A percentile compares a stretch with the other conserved stretches of the same genome.
phyloP scores from a whole-genome alignment of 2,329 filamentous ascomycete genomes.

The Beauveria pseudobassiana region DNA sequence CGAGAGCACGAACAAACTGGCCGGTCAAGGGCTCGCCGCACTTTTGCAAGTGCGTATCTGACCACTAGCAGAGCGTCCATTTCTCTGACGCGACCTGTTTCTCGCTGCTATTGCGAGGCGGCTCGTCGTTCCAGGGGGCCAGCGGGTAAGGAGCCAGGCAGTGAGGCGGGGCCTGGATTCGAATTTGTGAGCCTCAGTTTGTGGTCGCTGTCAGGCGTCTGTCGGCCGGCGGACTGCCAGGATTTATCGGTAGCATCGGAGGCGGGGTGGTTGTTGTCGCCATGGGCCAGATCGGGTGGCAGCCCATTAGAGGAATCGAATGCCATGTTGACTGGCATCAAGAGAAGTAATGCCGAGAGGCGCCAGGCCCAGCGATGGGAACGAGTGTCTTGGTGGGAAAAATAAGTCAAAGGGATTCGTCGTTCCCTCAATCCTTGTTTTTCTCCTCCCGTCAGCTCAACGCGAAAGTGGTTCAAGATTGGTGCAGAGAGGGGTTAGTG shows the following conservation, averaged over 20 bases:
- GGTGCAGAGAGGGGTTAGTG: conserved; percentile 7
- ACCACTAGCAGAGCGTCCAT: conserved; percentile 49
- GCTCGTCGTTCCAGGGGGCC: conserved; percentile 33
- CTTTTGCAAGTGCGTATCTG: conserved; percentile 70
- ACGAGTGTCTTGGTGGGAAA: background rate
- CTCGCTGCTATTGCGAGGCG: conserved; percentile 46
- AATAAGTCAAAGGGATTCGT: background rate
- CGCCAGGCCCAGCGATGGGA: background rate
- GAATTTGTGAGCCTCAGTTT: conserved; percentile 28
- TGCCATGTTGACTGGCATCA: conserved; percentile 29
- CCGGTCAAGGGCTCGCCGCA: conserved; percentile 83
- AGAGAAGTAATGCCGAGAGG: background rate
- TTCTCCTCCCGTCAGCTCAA: background rate
- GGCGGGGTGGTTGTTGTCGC: conserved; percentile 18
- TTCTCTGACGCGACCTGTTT: conserved; percentile 47
- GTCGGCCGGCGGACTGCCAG: conserved; percentile 30
- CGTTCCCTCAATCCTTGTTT: background rate
- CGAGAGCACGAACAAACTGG: conserved; percentile 90
- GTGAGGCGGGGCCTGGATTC: conserved; percentile 24
- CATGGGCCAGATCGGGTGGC: conserved; percentile 30
- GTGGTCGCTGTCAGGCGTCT: conserved; percentile 30
- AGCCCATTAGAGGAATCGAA: conserved; percentile 39
- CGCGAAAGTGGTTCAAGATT: conserved; percentile 8
- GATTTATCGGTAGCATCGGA: conserved; percentile 26
- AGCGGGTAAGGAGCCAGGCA: conserved; percentile 13